Evolutionary conservation across 1,139 yeast genomes (phyloP).

Genomic region (Debaryomyces coudertii): DNA sequence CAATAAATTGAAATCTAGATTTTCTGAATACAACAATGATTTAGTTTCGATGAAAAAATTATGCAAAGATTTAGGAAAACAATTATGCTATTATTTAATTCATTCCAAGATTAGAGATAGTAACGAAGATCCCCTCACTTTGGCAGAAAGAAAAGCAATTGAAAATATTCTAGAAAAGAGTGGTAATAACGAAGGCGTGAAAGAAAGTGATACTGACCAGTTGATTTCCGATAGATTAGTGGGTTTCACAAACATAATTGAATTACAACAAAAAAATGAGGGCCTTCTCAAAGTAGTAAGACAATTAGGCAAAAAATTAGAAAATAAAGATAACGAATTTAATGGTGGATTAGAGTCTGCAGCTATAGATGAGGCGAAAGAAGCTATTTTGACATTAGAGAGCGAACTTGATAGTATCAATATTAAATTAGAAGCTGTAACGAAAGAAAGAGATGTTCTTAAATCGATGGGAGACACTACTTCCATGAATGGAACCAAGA

Average conservation of each 20-base stretch:
- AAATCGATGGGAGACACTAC: constrained; percentile 37
- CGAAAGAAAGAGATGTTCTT: constrained; percentile 69
- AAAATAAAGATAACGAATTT: constrained; percentile 50
- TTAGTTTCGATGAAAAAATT: constrained; percentile 54
- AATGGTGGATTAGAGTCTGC: constrained; percentile 51
- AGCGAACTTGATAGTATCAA: constrained; percentile 58
- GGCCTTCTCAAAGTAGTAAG: constrained; percentile 70
- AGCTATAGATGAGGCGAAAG: constrained; percentile 73
- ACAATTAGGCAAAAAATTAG: constrained; percentile 69
- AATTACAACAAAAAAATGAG: constrained; percentile 73
- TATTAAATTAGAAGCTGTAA: constrained; percentile 53
- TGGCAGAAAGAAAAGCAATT: constrained; percentile 58
- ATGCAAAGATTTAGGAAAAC: constrained; percentile 75
- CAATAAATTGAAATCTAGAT: constrained; percentile 32
- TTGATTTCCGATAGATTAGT: constrained; percentile 76
- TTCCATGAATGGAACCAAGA: constrained; percentile 12
- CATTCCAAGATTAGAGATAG: constrained; percentile 62
- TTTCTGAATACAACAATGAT: constrained; percentile 41
- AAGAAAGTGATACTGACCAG: constrained; percentile 67
- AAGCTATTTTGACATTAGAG: constrained; percentile 70
- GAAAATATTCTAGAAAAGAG: constrained; percentile 46
- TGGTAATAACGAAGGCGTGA: constrained; percentile 32
- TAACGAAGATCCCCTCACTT: constrained; percentile 57
- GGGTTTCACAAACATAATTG: constrained; percentile 65
- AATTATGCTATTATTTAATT: constrained; percentile 71